These are phyloP conservation scores for Monosporascus sp. DNA, from an alignment of 2,329 filamentous ascomycete genomes.

Conservation along the genomic window DNA sequence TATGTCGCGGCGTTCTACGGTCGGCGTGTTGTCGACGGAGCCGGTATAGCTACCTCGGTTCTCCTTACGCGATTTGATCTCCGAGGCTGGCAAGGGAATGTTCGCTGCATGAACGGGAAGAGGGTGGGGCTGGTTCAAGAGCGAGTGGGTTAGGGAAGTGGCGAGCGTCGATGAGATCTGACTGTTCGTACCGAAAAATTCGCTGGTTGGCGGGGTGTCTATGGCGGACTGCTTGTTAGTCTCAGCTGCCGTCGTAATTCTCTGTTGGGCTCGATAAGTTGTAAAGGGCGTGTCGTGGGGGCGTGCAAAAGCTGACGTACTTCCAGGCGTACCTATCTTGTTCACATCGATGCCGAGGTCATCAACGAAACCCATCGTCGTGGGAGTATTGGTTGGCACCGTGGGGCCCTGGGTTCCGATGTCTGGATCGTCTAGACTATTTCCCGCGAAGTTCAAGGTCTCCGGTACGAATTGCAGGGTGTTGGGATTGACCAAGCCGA, in stretches of 20 bases:
- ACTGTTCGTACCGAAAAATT: constrained; percentile 20
- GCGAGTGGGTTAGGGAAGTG: constrained; percentile 40
- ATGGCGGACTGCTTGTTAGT: constrained; percentile 8
- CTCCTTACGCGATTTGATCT: constrained; percentile 43
- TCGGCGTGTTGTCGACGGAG: constrained; percentile 15
- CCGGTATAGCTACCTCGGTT: constrained; percentile 25
- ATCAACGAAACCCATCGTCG: constrained; percentile 19
- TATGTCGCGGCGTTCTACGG: constrained; percentile 28
- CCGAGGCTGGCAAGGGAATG: constrained; percentile 27
- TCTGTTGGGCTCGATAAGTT: neutral
- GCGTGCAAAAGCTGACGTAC: constrained; percentile 13
- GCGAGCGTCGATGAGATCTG: constrained; percentile 34
- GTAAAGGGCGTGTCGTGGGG: neutral
- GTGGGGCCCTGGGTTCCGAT: constrained; percentile 26
- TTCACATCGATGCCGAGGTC: constrained; percentile 19
- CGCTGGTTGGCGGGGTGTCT: constrained; percentile 20
- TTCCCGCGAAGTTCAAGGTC: constrained; percentile 23
- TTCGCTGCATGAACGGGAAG: constrained; percentile 28
- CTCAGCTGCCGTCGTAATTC: neutral
- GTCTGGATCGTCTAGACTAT: constrained; percentile 29
- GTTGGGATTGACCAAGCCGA: constrained; percentile 17
- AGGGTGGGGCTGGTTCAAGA: constrained; percentile 43
- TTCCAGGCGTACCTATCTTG: constrained; percentile 18
- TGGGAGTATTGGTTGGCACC: constrained; percentile 40
- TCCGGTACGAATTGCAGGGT: constrained; percentile 16